Evolutionary conservation across 2,329 filamentous ascomycete genomes (phyloP), one percentile per base, ranked within the genome.

Genomic region (Ceratocystis eucalypticola): DNA sequence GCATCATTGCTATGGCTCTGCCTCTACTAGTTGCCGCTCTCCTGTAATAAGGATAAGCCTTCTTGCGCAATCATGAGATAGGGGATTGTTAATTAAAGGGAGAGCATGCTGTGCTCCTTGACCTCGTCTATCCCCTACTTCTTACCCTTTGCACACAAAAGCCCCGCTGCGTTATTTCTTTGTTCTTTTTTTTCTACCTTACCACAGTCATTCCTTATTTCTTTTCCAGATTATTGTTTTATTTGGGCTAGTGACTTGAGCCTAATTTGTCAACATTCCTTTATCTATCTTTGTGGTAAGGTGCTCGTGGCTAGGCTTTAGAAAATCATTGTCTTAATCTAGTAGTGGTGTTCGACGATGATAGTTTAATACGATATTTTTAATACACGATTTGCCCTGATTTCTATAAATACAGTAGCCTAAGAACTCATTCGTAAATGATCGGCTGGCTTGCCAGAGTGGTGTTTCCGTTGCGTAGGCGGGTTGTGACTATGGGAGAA

Each of bases 21-120:
- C 37, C 65, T 37, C 37, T 46, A 4, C 41, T 62, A 20, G 17
- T 62, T 46, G 61, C 41, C 17, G 61, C 61, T 46, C 61, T 62
- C 20, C 37, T 62, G 41, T 61, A 20, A 44, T 25, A 22, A 61
- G 22, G 30, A 41, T 17, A 30, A 59, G 25, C 37, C 37, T 41
- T 12, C 37, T 15, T 41, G 37, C 37, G 10, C 37, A 41, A 41
- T 41, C 12, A 41, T 41, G 37, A 41, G 37, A 41, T 41, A 41
- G 37, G 37, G 37, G 37, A 1, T 41, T 41, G 37, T 12, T 41
- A 41, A 41, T 41, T 12, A 41, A 41, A 15, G 37, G 6, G 5
- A 20, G 37, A 45, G 41, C 15, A 25, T 28, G 12, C 53, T 17
- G 10, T 57, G 28, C 53, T 57, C 25, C 53, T 57, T 57, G 28